Evolutionary conservation across 176 grass and related monocot species (phyloP).

Genomic region (Otatea glauca): DNA sequence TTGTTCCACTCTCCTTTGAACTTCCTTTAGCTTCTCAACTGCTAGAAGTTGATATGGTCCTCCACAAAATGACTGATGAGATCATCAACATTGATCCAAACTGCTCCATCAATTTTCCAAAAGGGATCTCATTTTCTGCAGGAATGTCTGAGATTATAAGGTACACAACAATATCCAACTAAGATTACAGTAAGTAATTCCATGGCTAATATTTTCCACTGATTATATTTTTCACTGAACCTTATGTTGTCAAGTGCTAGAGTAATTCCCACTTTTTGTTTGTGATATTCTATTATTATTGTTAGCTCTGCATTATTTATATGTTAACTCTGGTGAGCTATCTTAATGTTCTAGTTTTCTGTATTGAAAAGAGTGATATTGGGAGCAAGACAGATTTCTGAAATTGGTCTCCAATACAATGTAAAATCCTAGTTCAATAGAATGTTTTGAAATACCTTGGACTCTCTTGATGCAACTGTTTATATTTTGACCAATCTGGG

Average conservation of each 20-base stretch:
- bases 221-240: not conserved
- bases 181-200: constrained; percentile 16
- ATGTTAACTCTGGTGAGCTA: not conserved
- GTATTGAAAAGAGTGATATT: constrained; percentile 1
- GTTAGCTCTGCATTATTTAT: not conserved
- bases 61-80: constrained; percentile 99
- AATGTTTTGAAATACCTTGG: not conserved
- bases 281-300: not conserved
- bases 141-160: constrained; percentile 88
- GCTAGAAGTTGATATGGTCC: constrained; percentile 73
- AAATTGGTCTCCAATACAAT: not conserved
- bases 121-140: constrained; percentile 73
- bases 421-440: not conserved
- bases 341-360: not conserved
- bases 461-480: not conserved
- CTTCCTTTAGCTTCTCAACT: constrained; percentile 79
- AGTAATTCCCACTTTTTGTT: not conserved
- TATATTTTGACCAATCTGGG: not conserved
- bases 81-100: constrained; percentile 72
- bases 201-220: constrained; percentile 24
- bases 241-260: not conserved
- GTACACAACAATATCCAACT: constrained; percentile 38
- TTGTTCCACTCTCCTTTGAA: constrained; percentile 83
- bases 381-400: not conserved
- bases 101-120: constrained; percentile 63